Evolutionary conservation across 164 flowering plant genomes (phyloP), one percentile per base, ranked within the genome.

Genomic region (Umbilicus rupestris): DNA sequence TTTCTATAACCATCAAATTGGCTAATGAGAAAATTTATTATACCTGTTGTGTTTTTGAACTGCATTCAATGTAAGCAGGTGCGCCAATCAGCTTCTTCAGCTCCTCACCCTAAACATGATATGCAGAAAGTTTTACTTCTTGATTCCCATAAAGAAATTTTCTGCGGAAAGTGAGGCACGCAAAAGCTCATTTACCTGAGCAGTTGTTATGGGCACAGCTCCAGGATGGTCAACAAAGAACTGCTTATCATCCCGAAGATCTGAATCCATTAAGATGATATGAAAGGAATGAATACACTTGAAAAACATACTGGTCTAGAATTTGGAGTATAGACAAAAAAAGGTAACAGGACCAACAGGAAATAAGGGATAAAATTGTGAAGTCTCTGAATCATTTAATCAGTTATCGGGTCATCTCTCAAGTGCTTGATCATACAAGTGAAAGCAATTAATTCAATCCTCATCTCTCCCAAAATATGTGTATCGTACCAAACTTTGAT

Each of bases 161-260:
- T 50, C 2, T 8, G 14, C 14, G 22, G 22, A 50, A 7, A 20
- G 26, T 20, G 31, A 1, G 26, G 31, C 2, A 16, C 0, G 16
- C 59, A 49, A n/a, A n/a, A 2, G 2, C 28, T 0, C 57, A 5
- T 7, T 26, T 14, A 55, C 60, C 60, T 55, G 60, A 28, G 60
- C 60, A 55, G 60, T 55, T 14, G 35, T 55, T 26, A 55, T 55
- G 60, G 60, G 60, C 31, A 55, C 60, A 26, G 60, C 35, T 28
- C 60, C 60, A 14, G 60, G 60, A 28, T 55, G 60, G 60, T 55
- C 60, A 28, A 55, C 60, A 55, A 55, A 55, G 33, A 55, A 55
- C 33, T 55, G 33, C 17, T 55, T 28, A 55, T 55, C 60, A 30
- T 55, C 60, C 19, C 60, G 60, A 30, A 55, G 60, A 55, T 55